Percentiles rank a stretch among this genome's conserved stretches.
phyloP scores from a whole-genome alignment of 2,329 filamentous ascomycete species.

The Arthrobotrys pseudoclavata region DNA sequence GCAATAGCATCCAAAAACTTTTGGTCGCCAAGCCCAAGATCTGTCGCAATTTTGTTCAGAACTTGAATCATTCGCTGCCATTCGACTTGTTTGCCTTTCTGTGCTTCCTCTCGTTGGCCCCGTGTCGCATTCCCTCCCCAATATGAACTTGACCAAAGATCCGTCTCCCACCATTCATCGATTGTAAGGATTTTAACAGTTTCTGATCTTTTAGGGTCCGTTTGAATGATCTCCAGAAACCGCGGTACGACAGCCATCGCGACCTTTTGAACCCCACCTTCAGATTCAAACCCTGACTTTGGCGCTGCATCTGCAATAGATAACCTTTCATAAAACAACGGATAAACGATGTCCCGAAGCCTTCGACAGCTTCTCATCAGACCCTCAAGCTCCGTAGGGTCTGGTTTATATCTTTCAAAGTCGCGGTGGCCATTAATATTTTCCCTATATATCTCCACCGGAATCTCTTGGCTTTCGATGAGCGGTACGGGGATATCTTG shows the following conservation, averaged over 20 bases:
- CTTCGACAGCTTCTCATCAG: constrained; percentile 33
- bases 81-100: constrained; percentile 24
- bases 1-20: constrained; percentile 37
- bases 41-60: constrained; percentile 17
- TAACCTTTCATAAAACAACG: constrained; percentile 34
- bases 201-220: constrained; percentile 23
- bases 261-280: constrained; percentile 1
- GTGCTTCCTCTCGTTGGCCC: constrained; percentile 9
- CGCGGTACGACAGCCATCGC: constrained; percentile 13
- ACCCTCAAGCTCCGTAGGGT: constrained; percentile 10
- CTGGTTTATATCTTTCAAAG: constrained; percentile 17
- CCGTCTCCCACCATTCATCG: constrained; percentile 21
- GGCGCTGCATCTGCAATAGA: constrained; percentile 19
- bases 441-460: constrained; percentile 8
- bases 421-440: constrained; percentile 7
- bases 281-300: constrained; percentile 5
- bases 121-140: constrained; percentile 26
- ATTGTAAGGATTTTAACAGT: constrained; percentile 20
- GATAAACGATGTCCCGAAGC: constrained; percentile 29
- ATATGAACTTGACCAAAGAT: constrained; percentile 22
- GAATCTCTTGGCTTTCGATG: constrained; percentile 11
- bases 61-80: constrained; percentile 31
- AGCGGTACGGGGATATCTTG: constrained; percentile 16
- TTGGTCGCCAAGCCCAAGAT: constrained; percentile 18
- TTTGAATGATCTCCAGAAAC: constrained; percentile 42